Percentiles rank a stretch among this genome's conserved stretches.
Conservation (phyloP, 352 stramenopile genomes). For the Pythium periplocum region DNA sequence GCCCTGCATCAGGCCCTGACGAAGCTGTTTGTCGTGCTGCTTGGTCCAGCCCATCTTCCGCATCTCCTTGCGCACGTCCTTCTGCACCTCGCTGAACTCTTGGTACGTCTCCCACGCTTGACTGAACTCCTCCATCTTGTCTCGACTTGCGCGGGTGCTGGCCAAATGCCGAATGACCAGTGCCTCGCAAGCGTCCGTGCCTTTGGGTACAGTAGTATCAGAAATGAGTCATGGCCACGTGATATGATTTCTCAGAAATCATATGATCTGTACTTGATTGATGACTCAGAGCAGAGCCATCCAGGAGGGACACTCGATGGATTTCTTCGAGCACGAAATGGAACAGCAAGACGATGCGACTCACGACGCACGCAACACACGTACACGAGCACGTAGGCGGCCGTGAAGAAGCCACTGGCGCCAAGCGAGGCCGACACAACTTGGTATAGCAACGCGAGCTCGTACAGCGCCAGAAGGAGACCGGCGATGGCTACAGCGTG, state of each 20-base stretch:
- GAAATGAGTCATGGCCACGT: too few species aligned
- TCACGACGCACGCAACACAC: slow-evolving; percentile 15
- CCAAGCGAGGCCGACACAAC: slow-evolving; percentile 18
- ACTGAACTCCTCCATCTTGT: slow-evolving; percentile 7
- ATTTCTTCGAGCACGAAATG: slow-evolving; percentile 11
- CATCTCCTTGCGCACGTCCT: slow-evolving; percentile 4
- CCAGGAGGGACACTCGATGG: too few species aligned
- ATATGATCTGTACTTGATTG: too few species aligned
- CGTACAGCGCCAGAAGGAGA: slow-evolving; percentile 34
- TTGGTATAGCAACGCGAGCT: slow-evolving; percentile 29
- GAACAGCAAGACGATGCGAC: slow-evolving; percentile 31
- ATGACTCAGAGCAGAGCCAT: too few species aligned
- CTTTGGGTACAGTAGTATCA: neutral
- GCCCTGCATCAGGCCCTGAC: slow-evolving; percentile 6
- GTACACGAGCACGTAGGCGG: slow-evolving; percentile 35
- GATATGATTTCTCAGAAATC: too few species aligned
- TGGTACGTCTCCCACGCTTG: slow-evolving; percentile 9
- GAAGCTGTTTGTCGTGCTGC: too few species aligned
- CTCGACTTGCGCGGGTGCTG: slow-evolving; percentile 6
- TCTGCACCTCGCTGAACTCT: slow-evolving; percentile 8
- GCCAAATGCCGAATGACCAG: slow-evolving; percentile 6
- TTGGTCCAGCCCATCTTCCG: neutral
- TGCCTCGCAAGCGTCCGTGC: slow-evolving; percentile 7
- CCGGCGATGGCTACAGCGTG: slow-evolving; percentile 29
- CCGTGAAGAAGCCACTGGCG: slow-evolving; percentile 29